These are phyloP conservation scores for Tolypocladium inflatum DNA, from an alignment of 2,329 filamentous ascomycete genomes.

Conservation along the genomic window DNA sequence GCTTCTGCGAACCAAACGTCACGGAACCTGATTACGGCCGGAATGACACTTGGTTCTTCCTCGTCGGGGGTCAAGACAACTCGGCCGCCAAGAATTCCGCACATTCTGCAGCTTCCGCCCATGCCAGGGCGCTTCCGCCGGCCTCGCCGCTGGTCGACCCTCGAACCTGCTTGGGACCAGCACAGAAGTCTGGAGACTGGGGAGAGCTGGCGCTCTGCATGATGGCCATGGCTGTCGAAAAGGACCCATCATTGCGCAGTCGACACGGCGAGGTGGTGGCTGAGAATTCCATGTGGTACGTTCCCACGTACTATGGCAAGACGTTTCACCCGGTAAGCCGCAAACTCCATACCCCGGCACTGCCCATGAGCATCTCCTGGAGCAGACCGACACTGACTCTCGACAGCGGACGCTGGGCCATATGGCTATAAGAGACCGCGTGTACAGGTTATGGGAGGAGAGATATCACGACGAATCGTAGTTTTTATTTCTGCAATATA, in stretches of 20 bases:
- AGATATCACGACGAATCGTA: not conserved
- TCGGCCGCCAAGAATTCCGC: slow-evolving; percentile 1
- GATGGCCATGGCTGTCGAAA: slow-evolving; percentile 29
- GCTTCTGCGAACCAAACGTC: slow-evolving; percentile 30
- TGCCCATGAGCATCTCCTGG: not conserved
- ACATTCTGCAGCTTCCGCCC: not conserved
- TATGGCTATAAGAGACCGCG: slow-evolving; percentile 19
- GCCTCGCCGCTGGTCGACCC: slow-evolving; percentile 26
- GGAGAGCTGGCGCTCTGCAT: slow-evolving; percentile 32
- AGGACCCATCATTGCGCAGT: slow-evolving; percentile 23
- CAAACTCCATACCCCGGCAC: not conserved
- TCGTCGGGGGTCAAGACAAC: slow-evolving; percentile 34
- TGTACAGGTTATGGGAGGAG: slow-evolving; percentile 13
- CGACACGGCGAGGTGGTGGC: slow-evolving; percentile 14
- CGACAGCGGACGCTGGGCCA: slow-evolving; percentile 26
- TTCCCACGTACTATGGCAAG: slow-evolving; percentile 36
- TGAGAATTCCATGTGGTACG: slow-evolving; percentile 33
- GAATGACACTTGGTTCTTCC: slow-evolving; percentile 37
- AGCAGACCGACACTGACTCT: not conserved
- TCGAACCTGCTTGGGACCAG: slow-evolving; percentile 21
- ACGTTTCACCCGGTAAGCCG: slow-evolving; percentile 33
- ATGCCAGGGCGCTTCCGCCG: slow-evolving; percentile 12
- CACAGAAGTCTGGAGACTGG: slow-evolving; percentile 29
- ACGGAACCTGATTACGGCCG: slow-evolving; percentile 33
- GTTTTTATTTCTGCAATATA: not conserved